Conservation (phyloP, 352 stramenopile species). For the Phytopythium delawarense region DNA sequence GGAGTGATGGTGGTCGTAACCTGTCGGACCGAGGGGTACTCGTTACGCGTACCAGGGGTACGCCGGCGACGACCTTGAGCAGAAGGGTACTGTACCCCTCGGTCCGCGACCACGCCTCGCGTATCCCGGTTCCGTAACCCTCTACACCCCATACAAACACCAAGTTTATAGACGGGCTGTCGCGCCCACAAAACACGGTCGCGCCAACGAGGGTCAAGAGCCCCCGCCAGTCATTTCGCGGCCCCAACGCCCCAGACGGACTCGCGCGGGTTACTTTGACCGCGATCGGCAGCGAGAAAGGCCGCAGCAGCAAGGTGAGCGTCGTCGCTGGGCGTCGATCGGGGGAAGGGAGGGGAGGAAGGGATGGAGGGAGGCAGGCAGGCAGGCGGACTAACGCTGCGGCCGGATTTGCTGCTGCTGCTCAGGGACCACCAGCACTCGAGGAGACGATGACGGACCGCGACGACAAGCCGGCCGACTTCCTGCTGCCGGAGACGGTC, state of each 20-base stretch:
- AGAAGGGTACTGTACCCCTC: too few species aligned
- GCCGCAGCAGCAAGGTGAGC: background rate
- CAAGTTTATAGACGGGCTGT: conserved; percentile 19
- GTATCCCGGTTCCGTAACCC: background rate
- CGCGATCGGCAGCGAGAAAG: conserved; percentile 7
- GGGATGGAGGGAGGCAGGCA: background rate
- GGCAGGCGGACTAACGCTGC: background rate
- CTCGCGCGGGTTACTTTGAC: background rate
- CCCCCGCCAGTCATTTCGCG: conserved; percentile 48
- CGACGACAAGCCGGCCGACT: conserved; percentile 86
- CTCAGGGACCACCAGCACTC: background rate
- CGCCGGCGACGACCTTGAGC: too few species aligned
- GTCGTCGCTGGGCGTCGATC: background rate
- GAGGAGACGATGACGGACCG: conserved; percentile 43
- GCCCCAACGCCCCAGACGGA: background rate
- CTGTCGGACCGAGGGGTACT: background rate
- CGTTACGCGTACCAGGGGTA: background rate
- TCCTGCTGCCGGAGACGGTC: conserved; percentile 82
- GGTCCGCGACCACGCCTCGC: background rate
- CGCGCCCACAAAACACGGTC: conserved; percentile 20
- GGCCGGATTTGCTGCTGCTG: too few species aligned
- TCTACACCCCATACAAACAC: conserved; percentile 18
- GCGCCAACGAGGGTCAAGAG: conserved; percentile 6
- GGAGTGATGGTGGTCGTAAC: background rate
- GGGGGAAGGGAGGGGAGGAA: background rate